phyloP scores from a whole-genome alignment of 2,329 filamentous ascomycete genomes.

The Fusarium nanum region DNA sequence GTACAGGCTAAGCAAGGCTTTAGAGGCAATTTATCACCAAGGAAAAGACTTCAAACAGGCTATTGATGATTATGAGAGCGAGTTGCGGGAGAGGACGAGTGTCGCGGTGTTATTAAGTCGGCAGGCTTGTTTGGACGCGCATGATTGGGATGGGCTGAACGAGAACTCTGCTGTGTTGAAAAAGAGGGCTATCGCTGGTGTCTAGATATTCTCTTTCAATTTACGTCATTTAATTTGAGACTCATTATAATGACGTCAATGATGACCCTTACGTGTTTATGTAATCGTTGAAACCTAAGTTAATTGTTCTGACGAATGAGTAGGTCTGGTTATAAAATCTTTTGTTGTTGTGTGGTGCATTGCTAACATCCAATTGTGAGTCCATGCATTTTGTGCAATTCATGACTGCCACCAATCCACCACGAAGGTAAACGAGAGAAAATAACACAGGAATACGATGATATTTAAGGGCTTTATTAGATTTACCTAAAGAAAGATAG shows the following conservation, averaged over 20 bases:
- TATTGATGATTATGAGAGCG: neutral
- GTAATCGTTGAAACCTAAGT: too few species aligned
- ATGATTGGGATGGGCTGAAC: slow-evolving; percentile 8
- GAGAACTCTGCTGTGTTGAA: slow-evolving; percentile 15
- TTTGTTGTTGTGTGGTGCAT: too few species aligned
- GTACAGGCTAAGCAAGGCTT: neutral
- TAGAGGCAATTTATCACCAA: neutral
- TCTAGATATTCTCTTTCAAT: neutral
- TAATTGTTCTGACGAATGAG: fast-evolving
- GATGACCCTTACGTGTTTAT: too few species aligned
- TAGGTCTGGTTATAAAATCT: too few species aligned
- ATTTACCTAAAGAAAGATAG: neutral
- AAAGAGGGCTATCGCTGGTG: slow-evolving; percentile 1
- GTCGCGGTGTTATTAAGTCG: slow-evolving; percentile 12
- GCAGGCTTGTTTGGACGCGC: slow-evolving; percentile 17
- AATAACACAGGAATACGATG: fast-evolving
- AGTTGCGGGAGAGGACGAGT: slow-evolving; percentile 3
- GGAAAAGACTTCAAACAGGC: neutral
- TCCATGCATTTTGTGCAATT: too few species aligned
- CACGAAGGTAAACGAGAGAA: too few species aligned
- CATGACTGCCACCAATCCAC: too few species aligned
- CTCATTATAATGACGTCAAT: neutral
- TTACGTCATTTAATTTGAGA: neutral
- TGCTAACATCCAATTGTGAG: too few species aligned
- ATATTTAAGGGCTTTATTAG: neutral